Evolutionary conservation across 768 basidiomycete species (phyloP).

Genomic region (Boletellus ananiceps): DNA sequence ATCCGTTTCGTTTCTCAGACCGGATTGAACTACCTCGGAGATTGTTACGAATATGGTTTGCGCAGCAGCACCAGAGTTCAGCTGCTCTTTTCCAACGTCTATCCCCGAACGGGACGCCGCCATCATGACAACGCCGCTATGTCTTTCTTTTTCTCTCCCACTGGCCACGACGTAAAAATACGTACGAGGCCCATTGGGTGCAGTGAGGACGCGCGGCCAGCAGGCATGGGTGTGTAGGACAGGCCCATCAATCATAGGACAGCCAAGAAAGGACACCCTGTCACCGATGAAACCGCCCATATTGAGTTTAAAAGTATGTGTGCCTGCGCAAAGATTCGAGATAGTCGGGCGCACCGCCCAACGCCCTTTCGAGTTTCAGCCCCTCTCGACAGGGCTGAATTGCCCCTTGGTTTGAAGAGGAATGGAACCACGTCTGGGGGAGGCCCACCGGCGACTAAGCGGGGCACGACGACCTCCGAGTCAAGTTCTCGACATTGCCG

Average conservation of each 20-base stretch:
- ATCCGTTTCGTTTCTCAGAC: constrained; percentile 15
- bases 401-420: constrained; percentile 9
- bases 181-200: constrained; percentile 1
- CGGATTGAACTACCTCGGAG: constrained; percentile 23
- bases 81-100: constrained; percentile 6
- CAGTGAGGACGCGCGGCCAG: neutral
- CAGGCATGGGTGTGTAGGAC: neutral
- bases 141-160: neutral
- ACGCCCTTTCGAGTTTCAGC: too few species aligned
- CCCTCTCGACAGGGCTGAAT: too few species aligned
- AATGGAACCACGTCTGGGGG: constrained; percentile 14
- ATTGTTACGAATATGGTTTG: constrained; percentile 23
- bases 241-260: neutral
- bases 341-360: constrained; percentile 7
- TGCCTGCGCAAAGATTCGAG: constrained; percentile 1
- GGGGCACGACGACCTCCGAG: neutral
- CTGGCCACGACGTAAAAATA: constrained; percentile 24
- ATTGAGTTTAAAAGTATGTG: constrained; percentile 1
- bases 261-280: constrained; percentile 1
- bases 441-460: too few species aligned
- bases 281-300: constrained; percentile 2
- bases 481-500: constrained; percentile 22
- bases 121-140: constrained; percentile 10
- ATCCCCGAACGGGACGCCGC: constrained; percentile 20
- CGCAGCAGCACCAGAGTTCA: constrained; percentile 15